These are phyloP conservation scores for Eucalyptus guilfoylei DNA, from an alignment of 345 rosid genomes.

Conservation along the genomic window DNA sequence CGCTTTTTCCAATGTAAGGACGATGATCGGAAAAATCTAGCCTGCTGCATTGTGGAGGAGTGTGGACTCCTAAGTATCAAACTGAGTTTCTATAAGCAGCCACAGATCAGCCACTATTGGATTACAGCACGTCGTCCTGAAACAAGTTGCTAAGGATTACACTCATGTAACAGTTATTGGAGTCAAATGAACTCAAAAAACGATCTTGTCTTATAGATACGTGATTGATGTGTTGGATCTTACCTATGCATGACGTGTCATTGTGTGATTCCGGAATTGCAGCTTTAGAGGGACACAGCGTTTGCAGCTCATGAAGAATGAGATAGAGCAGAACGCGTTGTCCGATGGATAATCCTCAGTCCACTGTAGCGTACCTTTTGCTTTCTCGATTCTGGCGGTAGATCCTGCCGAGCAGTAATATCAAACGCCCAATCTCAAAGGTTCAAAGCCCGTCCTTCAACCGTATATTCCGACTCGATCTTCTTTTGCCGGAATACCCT, in stretches of 20 bases:
- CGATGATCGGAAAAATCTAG: not conserved
- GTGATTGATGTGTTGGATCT: not conserved
- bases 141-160: not conserved
- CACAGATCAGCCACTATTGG: not conserved
- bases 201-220: not conserved
- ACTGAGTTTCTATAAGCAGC: not conserved
- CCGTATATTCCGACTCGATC: not conserved
- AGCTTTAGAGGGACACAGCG: constrained; percentile 44
- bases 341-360: constrained; percentile 19
- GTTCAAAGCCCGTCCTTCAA: constrained; percentile 33
- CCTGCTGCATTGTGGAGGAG: not conserved
- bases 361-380: constrained; percentile 46
- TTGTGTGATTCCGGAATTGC: constrained; percentile 13
- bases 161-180: not conserved
- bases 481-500: not conserved
- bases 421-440: constrained; percentile 67
- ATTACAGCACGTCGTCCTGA: not conserved
- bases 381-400: constrained; percentile 89
- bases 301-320: constrained; percentile 40
- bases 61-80: not conserved
- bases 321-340: constrained; percentile 23
- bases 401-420: constrained; percentile 65
- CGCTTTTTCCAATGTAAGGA: not conserved
- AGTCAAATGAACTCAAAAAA: not conserved
- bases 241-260: not conserved